Evolutionary conservation across 495 filamentous ascomycete genomes (phyloP).

Genomic region (Trichoderma virens): DNA sequence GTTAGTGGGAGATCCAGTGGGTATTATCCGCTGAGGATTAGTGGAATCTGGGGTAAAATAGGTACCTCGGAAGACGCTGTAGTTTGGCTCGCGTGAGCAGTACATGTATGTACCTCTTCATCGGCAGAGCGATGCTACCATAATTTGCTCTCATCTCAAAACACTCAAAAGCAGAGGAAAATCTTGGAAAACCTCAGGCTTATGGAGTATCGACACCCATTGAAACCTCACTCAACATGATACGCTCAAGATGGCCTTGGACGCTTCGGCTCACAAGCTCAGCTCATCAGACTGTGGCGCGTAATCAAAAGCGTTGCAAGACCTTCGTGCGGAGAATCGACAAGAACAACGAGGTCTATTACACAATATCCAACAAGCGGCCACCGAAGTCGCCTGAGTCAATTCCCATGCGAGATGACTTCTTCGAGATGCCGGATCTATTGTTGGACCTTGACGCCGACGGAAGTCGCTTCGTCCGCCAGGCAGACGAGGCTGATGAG

Average conservation of each 20-base stretch:
- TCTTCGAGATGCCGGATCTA: slow-evolving; percentile 7
- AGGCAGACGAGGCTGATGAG: not conserved
- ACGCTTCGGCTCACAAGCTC: not conserved
- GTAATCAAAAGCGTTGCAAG: not conserved
- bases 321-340: slow-evolving; percentile 5
- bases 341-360: slow-evolving; percentile 8
- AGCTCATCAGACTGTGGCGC: not conserved
- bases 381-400: not conserved
- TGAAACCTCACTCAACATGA: not conserved
- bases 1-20: not conserved
- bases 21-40: slow-evolving; percentile 2
- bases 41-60: slow-evolving; percentile 1
- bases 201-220: not conserved
- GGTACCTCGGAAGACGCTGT: not conserved
- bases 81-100: not conserved
- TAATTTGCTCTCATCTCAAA: not conserved
- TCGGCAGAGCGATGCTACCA: not conserved
- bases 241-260: not conserved
- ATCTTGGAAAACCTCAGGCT: not conserved
- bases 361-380: slow-evolving; percentile 5
- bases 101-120: not conserved
- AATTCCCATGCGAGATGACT: not conserved
- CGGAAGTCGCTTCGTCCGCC: not conserved
- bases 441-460: slow-evolving; percentile 9
- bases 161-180: not conserved